Evolutionary conservation across 2,329 filamentous ascomycete species (phyloP).

Genomic region (Microdochium trichocladiopsis): DNA sequence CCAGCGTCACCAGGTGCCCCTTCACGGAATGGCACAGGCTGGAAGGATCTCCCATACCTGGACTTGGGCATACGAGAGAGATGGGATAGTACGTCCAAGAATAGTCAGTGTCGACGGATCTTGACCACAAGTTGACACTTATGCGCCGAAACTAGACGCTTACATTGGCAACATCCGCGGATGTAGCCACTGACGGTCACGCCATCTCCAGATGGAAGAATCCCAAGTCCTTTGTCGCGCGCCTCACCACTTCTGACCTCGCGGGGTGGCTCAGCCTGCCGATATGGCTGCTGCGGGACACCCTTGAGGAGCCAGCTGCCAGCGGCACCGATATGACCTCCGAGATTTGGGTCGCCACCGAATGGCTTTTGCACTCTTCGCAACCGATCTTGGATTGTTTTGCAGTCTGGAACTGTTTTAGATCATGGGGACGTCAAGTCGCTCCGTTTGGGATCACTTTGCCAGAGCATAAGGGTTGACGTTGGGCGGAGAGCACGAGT

Average conservation of each 20-base stretch:
- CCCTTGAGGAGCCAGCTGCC: neutral
- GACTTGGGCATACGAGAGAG: neutral
- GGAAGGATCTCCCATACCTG: neutral
- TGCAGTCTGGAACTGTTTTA: too few species aligned
- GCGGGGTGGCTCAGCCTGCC: neutral
- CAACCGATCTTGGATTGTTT: too few species aligned
- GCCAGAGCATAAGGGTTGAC: too few species aligned
- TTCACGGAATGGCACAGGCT: neutral
- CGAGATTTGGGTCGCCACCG: neutral
- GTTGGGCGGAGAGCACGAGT: too few species aligned
- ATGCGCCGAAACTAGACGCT: too few species aligned
- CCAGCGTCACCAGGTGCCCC: neutral
- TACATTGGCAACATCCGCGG: too few species aligned
- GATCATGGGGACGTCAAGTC: too few species aligned
- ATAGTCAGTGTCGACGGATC: too few species aligned
- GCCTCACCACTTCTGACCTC: neutral
- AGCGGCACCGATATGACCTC: neutral
- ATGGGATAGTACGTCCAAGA: neutral
- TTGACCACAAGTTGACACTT: too few species aligned
- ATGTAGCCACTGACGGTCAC: too few species aligned
- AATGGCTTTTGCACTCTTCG: neutral
- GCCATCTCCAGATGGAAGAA: too few species aligned
- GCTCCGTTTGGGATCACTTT: too few species aligned
- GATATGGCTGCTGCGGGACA: neutral
- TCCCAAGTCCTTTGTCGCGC: neutral